A percentile compares a stretch with the other conserved stretches of the same genome.
Evolutionary conservation across 202 grass and related monocot species (phyloP).

Genomic region (Cymbopogon flexuosus): DNA sequence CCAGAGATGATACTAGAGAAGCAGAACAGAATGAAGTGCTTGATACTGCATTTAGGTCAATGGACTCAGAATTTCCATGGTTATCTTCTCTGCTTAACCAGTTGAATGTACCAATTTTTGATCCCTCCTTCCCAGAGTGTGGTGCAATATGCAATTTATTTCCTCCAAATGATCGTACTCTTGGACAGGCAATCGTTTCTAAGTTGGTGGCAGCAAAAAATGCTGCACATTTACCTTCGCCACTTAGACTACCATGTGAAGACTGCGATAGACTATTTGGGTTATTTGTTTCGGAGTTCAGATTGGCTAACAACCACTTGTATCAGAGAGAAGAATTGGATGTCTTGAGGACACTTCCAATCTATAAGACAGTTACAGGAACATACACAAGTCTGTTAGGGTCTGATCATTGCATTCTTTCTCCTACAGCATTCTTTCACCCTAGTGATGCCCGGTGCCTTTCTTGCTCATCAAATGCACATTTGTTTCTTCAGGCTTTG

Average conservation of each 20-base stretch:
- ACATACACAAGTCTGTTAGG: conserved; percentile 71
- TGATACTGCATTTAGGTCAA: conserved; percentile 53
- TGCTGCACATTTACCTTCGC: conserved; percentile 54
- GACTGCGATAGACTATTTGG: conserved; percentile 67
- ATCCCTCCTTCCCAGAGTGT: conserved; percentile 75
- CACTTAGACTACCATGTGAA: conserved; percentile 59
- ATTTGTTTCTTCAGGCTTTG: conserved; percentile 65
- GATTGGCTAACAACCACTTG: conserved; percentile 40
- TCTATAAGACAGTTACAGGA: conserved; percentile 79
- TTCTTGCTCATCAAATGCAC: conserved; percentile 53
- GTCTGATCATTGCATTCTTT: conserved; percentile 67
- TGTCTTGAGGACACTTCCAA: conserved; percentile 80
- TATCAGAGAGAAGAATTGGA: conserved; percentile 85
- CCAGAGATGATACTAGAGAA: conserved; percentile 30
- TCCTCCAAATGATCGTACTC: conserved; percentile 44
- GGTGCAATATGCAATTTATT: conserved; percentile 52
- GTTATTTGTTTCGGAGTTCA: conserved; percentile 78
- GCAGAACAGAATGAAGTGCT: conserved; percentile 44
- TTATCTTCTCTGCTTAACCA: conserved; percentile 73
- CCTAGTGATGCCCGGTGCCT: conserved; percentile 69
- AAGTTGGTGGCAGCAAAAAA: conserved; percentile 69
- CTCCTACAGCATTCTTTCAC: conserved; percentile 76
- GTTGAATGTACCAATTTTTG: conserved; percentile 78
- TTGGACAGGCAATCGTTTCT: conserved; percentile 63
- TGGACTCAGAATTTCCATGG: conserved; percentile 75